Conservation (phyloP, 495 filamentous ascomycete genomes). For the Parmelia sp. region DNA sequence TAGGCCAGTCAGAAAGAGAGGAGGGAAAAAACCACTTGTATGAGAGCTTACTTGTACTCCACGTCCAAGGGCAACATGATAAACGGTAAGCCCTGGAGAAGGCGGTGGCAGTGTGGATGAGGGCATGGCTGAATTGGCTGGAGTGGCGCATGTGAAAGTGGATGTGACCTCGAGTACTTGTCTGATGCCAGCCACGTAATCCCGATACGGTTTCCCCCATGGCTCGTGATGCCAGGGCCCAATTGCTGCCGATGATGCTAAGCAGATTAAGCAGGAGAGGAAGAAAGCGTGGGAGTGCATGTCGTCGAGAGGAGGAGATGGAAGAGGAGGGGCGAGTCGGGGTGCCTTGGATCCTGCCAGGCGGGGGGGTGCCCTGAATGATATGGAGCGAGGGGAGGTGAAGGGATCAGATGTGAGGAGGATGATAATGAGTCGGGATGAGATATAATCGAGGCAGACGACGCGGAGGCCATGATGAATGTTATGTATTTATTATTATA, state of each 20-base stretch:
- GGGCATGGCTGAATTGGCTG: constrained; percentile 38
- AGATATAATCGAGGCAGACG: constrained; percentile 4
- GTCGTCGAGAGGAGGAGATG: background rate
- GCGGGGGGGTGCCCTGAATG: background rate
- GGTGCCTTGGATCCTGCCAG: constrained; percentile 1
- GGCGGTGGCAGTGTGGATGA: constrained; percentile 49
- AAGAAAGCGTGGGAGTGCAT: constrained; percentile 17
- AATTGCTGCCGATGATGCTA: constrained; percentile 18
- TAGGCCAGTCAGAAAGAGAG: constrained; percentile 33
- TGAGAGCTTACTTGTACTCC: constrained; percentile 54
- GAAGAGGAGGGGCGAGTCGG: background rate
- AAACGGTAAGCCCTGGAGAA: constrained; percentile 50
- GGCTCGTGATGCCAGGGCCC: constrained; percentile 12
- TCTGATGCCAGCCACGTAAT: background rate
- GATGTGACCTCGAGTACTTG: constrained; percentile 4
- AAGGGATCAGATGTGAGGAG: background rate
- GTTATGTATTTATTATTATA: constrained; percentile 10
- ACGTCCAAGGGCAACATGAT: constrained; percentile 77
- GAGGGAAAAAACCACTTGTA: background rate
- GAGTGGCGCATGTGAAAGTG: constrained; percentile 34
- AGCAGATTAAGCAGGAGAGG: constrained; percentile 11
- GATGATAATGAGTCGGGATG: background rate
- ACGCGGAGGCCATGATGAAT: constrained; percentile 9
- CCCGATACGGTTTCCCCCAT: background rate
- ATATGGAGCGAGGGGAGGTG: background rate